Conservation (phyloP, 106 monocot species). For the Apostasia shenzhenica region DNA sequence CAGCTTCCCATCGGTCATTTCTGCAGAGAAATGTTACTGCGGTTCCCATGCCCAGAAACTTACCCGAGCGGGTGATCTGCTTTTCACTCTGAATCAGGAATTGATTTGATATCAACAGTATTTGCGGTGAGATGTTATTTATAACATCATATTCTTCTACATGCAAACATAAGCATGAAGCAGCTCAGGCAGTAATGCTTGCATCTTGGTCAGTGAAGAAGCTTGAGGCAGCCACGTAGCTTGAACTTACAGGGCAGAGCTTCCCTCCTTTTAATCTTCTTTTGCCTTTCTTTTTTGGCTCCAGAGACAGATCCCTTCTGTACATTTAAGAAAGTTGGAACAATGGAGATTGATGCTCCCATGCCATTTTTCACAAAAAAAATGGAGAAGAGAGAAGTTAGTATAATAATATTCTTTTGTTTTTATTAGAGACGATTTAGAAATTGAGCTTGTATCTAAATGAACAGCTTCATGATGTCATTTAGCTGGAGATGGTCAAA, state of each 20-base stretch:
- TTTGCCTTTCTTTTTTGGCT: not conserved
- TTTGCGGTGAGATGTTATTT: not conserved
- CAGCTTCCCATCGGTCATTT: constrained; percentile 6
- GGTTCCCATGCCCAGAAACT: constrained; percentile 15
- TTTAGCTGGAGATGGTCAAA: too few relatives aligned
- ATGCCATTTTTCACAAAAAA: constrained; percentile 3
- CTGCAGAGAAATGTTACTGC: constrained; percentile 17
- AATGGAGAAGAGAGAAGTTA: not conserved
- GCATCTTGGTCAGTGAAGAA: not conserved
- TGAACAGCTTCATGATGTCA: not conserved
- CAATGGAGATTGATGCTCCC: constrained; percentile 6
- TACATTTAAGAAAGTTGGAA: constrained; percentile 6
- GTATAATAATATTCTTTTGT: constrained; percentile 5
- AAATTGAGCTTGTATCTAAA: constrained; percentile 1
- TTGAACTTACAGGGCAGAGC: not conserved
- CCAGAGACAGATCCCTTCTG: constrained; percentile 4
- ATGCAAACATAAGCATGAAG: not conserved
- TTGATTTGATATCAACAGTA: not conserved
- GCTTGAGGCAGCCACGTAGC: not conserved
- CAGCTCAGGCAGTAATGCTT: not conserved
- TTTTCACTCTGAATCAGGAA: constrained; percentile 11
- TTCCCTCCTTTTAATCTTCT: not conserved
- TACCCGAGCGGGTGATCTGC: constrained; percentile 16
- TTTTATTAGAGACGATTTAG: not conserved
- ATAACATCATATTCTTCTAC: not conserved